A percentile compares a stretch with the other conserved stretches of the same genome.
Conservation (phyloP, 2,329 filamentous ascomycete genomes). For the Monosporascus sp. region DNA sequence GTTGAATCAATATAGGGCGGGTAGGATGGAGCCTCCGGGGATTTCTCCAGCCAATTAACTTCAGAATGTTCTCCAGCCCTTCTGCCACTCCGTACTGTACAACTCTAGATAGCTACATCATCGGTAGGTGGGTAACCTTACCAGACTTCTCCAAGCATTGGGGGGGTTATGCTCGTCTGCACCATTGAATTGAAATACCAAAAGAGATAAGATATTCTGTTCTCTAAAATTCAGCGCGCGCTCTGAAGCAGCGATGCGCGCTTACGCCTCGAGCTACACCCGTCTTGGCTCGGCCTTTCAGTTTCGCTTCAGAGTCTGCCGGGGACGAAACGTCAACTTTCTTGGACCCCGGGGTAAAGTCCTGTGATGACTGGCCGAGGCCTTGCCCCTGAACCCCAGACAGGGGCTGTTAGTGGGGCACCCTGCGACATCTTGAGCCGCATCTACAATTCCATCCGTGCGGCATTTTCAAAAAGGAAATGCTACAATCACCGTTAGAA, state of each 20-base stretch:
- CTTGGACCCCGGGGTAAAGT: constrained; percentile 20
- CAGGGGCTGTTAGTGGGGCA: constrained; percentile 14
- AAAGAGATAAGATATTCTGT: neutral
- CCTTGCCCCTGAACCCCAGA: neutral
- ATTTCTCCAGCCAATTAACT: too few relatives aligned
- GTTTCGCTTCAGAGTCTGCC: constrained; percentile 34
- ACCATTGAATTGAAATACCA: too few relatives aligned
- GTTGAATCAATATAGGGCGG: too few relatives aligned
- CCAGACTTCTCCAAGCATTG: too few relatives aligned
- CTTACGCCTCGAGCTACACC: neutral
- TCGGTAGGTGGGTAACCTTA: too few relatives aligned
- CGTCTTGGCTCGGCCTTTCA: neutral
- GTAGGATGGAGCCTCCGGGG: too few relatives aligned
- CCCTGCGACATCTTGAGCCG: constrained; percentile 32
- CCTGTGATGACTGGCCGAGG: constrained; percentile 17
- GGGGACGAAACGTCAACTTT: constrained; percentile 34
- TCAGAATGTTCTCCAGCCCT: too few relatives aligned
- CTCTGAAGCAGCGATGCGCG: neutral
- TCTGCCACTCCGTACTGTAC: too few relatives aligned
- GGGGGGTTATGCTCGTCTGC: too few relatives aligned
- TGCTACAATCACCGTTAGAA: too few relatives aligned
- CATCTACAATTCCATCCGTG: constrained; percentile 12
- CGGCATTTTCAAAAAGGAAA: neutral
- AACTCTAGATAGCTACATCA: too few relatives aligned
- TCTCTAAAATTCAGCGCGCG: neutral